Conservation (phyloP, 2,329 filamentous ascomycete genomes). For the Shiraia sp. region DNA sequence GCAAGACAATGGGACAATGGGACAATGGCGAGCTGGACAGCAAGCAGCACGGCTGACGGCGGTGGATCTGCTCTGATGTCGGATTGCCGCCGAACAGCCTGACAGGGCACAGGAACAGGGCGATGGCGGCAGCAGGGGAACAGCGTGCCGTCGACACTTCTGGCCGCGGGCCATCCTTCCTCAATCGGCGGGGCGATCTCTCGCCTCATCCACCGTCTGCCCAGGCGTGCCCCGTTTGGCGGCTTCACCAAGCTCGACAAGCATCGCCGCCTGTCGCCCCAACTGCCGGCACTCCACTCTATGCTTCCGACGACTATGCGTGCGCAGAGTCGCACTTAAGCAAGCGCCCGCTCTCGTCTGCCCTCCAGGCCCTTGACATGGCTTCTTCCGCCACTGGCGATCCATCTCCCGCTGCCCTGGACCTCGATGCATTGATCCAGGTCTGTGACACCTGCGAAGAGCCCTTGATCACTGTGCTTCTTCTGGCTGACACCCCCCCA, state of each 20-base stretch:
- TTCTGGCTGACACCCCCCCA: conserved; percentile 9
- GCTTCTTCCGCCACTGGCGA: conserved; percentile 5
- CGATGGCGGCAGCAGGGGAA: conserved; percentile 11
- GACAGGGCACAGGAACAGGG: not conserved
- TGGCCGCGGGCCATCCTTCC: conserved; percentile 5
- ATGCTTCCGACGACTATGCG: too few species aligned
- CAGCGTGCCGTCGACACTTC: not conserved
- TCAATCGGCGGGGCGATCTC: conserved; percentile 9
- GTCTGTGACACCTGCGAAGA: conserved; percentile 10
- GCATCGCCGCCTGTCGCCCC: too few species aligned
- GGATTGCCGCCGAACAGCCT: too few species aligned
- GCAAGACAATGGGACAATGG: conserved; percentile 3
- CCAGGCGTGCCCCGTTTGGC: not conserved
- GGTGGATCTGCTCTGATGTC: too few species aligned
- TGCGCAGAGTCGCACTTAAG: too few species aligned
- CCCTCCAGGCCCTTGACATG: not conserved
- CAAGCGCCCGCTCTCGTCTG: too few species aligned
- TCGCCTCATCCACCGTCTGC: not conserved
- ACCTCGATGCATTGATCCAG: conserved; percentile 29
- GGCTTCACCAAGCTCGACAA: not conserved
- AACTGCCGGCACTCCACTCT: too few species aligned
- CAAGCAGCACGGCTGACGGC: not conserved
- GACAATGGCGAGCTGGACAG: not conserved
- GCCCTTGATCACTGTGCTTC: not conserved
- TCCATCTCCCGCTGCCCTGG: conserved; percentile 10